phyloP scores from a whole-genome alignment of 2,329 filamentous ascomycete species.

The Pezicula neosporulosa region DNA sequence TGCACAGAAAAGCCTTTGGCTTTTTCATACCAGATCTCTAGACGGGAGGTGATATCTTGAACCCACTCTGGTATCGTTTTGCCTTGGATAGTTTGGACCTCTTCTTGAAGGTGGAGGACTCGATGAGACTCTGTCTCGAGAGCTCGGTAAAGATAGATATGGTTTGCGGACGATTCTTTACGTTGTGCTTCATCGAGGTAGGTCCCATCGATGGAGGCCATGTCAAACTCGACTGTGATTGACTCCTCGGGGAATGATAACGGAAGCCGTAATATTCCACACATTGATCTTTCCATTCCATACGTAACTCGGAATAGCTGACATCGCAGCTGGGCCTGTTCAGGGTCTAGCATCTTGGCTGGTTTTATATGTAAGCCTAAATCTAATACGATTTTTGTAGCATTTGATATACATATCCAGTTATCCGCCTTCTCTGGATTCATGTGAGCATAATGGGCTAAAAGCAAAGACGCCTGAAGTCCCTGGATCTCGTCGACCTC shows the following conservation, averaged over 20 bases:
- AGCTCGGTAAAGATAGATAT: slow-evolving; percentile 11
- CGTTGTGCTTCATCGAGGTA: background rate
- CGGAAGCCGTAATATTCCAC: slow-evolving; percentile 2
- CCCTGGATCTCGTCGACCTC: background rate
- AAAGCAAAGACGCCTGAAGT: slow-evolving; percentile 1
- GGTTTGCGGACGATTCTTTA: slow-evolving; percentile 11
- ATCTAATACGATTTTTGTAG: background rate
- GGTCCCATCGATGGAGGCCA: background rate
- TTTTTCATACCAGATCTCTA: slow-evolving; percentile 10
- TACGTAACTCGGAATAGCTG: slow-evolving; percentile 1
- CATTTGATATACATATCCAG: slow-evolving; percentile 1
- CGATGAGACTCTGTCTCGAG: slow-evolving; percentile 13
- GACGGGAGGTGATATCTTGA: slow-evolving; percentile 6
- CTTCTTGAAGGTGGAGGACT: slow-evolving; percentile 11
- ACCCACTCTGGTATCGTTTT: slow-evolving; percentile 5
- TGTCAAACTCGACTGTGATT: slow-evolving; percentile 1
- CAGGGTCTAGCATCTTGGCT: background rate
- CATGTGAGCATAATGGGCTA: slow-evolving; percentile 3
- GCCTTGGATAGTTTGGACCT: background rate
- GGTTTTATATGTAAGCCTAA: slow-evolving; percentile 2
- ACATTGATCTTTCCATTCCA: slow-evolving; percentile 4
- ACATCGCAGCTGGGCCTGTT: background rate
- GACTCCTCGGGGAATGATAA: slow-evolving; percentile 4
- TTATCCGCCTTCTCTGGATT: slow-evolving; percentile 3
- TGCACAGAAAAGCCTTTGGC: slow-evolving; percentile 9